Evolutionary conservation across 1,284 basidiomycete species (phyloP).

Genomic region (Schizopora paradoxa): DNA sequence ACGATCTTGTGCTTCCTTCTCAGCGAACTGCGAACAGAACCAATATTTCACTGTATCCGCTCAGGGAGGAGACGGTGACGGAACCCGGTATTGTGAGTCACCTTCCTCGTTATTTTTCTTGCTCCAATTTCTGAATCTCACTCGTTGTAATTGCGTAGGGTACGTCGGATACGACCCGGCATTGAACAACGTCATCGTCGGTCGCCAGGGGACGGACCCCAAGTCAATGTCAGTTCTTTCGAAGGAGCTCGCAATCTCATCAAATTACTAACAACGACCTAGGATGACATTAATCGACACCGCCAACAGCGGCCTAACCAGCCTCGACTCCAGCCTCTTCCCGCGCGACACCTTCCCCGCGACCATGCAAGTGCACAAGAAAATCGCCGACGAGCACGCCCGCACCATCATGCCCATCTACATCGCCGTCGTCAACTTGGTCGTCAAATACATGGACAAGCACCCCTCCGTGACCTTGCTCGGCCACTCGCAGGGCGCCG

Average conservation of each 20-base stretch:
- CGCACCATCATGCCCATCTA: conserved; percentile 13
- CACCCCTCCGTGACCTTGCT: conserved; percentile 9
- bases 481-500: conserved; percentile 20
- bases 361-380: conserved; percentile 17
- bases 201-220: conserved; percentile 14
- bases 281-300: conserved; percentile 18
- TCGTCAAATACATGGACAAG: neutral
- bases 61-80: too few species aligned
- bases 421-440: conserved; percentile 12
- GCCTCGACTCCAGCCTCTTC: conserved; percentile 17
- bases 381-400: conserved; percentile 17
- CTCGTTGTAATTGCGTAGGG: too few species aligned
- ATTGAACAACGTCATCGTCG: conserved; percentile 10
- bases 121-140: too few species aligned
- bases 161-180: conserved; percentile 14
- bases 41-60: too few species aligned
- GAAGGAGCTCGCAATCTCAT: too few species aligned
- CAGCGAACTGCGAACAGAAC: too few species aligned
- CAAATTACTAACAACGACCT: neutral
- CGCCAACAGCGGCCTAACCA: conserved; percentile 17
- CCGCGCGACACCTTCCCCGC: conserved; percentile 15
- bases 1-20: too few species aligned
- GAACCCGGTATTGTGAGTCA: too few species aligned
- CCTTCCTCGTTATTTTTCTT: too few species aligned
- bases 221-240: conserved; percentile 10